Evolutionary conservation across 352 stramenopile genomes (phyloP).

Genomic region (Globisporangium spinosum): DNA sequence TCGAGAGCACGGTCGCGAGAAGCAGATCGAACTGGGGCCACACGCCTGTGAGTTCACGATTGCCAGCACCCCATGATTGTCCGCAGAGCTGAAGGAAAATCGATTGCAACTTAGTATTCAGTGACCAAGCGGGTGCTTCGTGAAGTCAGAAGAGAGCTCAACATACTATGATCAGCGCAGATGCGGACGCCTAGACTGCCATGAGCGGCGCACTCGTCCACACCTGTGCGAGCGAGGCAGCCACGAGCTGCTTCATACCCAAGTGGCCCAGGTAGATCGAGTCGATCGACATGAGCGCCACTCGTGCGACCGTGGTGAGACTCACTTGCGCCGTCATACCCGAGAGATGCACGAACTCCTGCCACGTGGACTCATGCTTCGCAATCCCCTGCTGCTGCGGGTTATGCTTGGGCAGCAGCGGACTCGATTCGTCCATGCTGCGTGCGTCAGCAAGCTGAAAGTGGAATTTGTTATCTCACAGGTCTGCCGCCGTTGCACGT

Average conservation of each 20-base stretch:
- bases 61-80: slow-evolving; percentile 64
- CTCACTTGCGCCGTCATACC: slow-evolving; percentile 64
- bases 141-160: neutral
- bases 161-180: slow-evolving; percentile 57
- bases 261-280: slow-evolving; percentile 75
- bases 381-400: slow-evolving; percentile 1
- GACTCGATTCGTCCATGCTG: slow-evolving; percentile 36
- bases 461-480: neutral
- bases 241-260: slow-evolving; percentile 66
- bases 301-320: slow-evolving; percentile 54
- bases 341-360: slow-evolving; percentile 57
- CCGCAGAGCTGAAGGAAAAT: slow-evolving; percentile 51
- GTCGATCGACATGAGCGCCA: slow-evolving; percentile 67
- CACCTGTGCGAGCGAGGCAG: slow-evolving; percentile 60
- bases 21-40: slow-evolving; percentile 71
- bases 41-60: slow-evolving; percentile 63
- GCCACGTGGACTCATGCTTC: slow-evolving; percentile 30
- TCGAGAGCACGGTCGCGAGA: slow-evolving; percentile 47
- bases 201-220: slow-evolving; percentile 71
- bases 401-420: slow-evolving; percentile 31
- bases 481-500: neutral
- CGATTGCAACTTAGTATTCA: neutral
- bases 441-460: neutral
- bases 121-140: neutral
- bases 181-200: slow-evolving; percentile 55